Evolutionary conservation across 2,329 filamentous ascomycete genomes (phyloP).

Genomic region (Dryadomyces quercus-mongolicae): DNA sequence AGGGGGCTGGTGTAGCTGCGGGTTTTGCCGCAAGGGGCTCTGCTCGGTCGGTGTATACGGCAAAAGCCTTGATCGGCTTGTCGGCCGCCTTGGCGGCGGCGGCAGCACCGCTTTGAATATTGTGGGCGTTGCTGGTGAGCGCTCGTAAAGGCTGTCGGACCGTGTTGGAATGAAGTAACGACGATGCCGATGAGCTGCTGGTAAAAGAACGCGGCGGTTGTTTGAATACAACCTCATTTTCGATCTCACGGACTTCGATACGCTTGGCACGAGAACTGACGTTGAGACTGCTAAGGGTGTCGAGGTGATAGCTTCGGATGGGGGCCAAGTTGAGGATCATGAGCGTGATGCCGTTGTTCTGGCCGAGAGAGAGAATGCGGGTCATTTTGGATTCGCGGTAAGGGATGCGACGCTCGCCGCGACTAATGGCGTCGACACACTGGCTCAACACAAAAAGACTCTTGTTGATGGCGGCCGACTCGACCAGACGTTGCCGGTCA

Average conservation of each 20-base stretch:
- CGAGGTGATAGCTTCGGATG: conserved; percentile 82
- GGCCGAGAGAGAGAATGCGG: conserved; percentile 77
- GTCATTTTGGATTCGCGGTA: conserved; percentile 98
- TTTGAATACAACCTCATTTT: conserved; percentile 88
- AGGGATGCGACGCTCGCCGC: conserved; percentile 65
- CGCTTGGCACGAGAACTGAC: conserved; percentile 93
- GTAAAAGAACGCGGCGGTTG: conserved; percentile 43
- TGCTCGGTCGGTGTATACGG: conserved; percentile 67
- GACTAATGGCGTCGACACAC: conserved; percentile 87
- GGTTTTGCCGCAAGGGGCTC: conserved; percentile 1
- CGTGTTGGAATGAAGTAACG: conserved; percentile 45
- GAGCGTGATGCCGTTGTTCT: conserved; percentile 89
- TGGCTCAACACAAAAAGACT: conserved; percentile 88
- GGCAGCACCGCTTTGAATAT: conserved; percentile 51
- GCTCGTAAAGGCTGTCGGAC: conserved; percentile 69
- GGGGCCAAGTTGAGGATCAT: conserved; percentile 96
- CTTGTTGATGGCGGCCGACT: conserved; percentile 96
- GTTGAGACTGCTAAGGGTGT: conserved; percentile 86
- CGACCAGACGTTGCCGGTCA: conserved; percentile 81
- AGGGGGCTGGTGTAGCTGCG: not conserved
- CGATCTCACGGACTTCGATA: conserved; percentile 88
- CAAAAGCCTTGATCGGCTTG: conserved; percentile 74
- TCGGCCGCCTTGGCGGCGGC: conserved; percentile 27
- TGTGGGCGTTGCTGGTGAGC: conserved; percentile 57
- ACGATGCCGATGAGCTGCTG: conserved; percentile 39